A percentile compares a stretch with the other conserved stretches of the same genome.
phyloP scores from a whole-genome alignment of 306 rosid species.

The Astragalus glycyphyllos region DNA sequence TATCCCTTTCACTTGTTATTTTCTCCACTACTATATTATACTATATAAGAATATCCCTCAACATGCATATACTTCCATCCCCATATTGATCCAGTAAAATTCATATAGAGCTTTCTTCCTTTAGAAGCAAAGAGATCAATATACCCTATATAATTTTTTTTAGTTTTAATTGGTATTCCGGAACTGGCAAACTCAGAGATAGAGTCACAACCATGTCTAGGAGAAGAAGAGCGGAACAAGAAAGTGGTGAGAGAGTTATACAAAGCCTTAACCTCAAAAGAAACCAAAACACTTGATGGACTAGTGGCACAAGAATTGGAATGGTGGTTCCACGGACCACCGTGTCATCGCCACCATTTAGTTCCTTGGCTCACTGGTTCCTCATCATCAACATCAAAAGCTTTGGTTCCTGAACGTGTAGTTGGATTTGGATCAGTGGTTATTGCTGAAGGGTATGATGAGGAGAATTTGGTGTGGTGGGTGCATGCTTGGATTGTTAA shows the following conservation, averaged over 20 bases:
- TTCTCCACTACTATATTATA: no score
- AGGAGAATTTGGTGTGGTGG: slow-evolving; percentile 56
- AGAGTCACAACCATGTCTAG: slow-evolving; percentile 27
- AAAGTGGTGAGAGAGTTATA: slow-evolving; percentile 55
- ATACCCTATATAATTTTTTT: background rate
- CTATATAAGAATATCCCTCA: slow-evolving; percentile 35
- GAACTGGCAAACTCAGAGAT: slow-evolving; percentile 51
- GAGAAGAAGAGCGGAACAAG: slow-evolving; percentile 51
- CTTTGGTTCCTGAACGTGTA: slow-evolving; percentile 50
- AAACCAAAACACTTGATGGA: slow-evolving; percentile 42
- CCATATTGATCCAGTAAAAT: background rate
- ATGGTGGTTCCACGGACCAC: slow-evolving; percentile 90
- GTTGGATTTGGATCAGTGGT: slow-evolving; percentile 62
- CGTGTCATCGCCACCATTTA: slow-evolving; percentile 59
- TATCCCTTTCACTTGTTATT: no score
- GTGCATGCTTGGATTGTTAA: slow-evolving; percentile 74
- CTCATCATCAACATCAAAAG: slow-evolving; percentile 14
- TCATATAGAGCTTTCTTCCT: background rate
- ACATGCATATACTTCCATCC: slow-evolving; percentile 5
- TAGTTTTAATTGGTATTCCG: background rate
- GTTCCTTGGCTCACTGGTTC: slow-evolving; percentile 64
- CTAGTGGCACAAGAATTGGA: slow-evolving; percentile 63
- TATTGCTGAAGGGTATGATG: slow-evolving; percentile 62
- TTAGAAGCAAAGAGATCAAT: no score
- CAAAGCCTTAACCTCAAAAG: slow-evolving; percentile 50